Evolutionary conservation across 2,329 filamentous ascomycete genomes (phyloP).

Genomic region (Coniella lustricola): DNA sequence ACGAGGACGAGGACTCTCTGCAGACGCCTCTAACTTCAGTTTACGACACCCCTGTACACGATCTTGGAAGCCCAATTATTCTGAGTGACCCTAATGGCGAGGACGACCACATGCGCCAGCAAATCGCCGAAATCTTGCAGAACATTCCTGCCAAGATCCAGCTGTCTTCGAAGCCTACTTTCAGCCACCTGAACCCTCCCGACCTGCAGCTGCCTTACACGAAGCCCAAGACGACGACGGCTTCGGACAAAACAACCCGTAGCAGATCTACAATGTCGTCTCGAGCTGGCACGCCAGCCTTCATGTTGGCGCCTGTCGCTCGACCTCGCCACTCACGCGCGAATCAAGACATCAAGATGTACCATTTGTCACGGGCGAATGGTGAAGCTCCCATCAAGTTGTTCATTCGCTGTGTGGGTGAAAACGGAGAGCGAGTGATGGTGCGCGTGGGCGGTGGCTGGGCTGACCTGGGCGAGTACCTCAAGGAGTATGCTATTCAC

Average conservation of each 20-base stretch:
- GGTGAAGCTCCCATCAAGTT: constrained; percentile 88
- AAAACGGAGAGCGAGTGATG: constrained; percentile 89
- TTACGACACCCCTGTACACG: constrained; percentile 34
- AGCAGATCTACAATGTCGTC: constrained; percentile 43
- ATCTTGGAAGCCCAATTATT: constrained; percentile 29
- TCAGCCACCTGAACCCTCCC: constrained; percentile 50
- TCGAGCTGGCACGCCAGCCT: constrained; percentile 50
- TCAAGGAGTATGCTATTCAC: constrained; percentile 87
- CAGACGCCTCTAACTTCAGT: constrained; percentile 37
- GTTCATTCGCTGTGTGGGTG: constrained; percentile 86
- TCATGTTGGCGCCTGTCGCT: constrained; percentile 59
- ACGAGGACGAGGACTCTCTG: constrained; percentile 35
- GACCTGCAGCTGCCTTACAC: constrained; percentile 46
- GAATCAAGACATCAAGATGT: constrained; percentile 77
- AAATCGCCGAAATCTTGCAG: constrained; percentile 71
- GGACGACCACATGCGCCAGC: constrained; percentile 67
- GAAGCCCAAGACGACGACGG: constrained; percentile 20
- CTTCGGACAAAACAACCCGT: constrained; percentile 32
- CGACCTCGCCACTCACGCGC: constrained; percentile 42
- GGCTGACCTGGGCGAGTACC: constrained; percentile 91
- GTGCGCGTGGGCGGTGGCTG: constrained; percentile 97
- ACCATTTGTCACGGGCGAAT: constrained; percentile 79
- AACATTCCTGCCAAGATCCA: constrained; percentile 75
- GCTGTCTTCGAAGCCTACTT: constrained; percentile 51
- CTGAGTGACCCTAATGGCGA: constrained; percentile 31